Conservation (phyloP, 805 yeast species). For the Hanseniaspora singularis region DNA sequence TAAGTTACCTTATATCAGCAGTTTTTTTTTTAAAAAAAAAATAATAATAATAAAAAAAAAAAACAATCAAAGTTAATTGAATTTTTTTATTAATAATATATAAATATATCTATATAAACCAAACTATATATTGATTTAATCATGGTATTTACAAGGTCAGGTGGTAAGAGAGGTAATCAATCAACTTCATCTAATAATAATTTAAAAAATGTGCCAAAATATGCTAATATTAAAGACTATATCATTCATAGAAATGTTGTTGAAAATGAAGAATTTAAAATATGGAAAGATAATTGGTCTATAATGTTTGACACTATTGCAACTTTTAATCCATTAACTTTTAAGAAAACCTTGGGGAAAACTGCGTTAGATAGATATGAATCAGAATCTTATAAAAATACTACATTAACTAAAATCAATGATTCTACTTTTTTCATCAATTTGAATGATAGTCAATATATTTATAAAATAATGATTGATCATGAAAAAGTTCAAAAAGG, state of each 20-base stretch:
- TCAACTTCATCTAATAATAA: conserved; percentile 4
- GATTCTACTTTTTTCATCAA: background rate
- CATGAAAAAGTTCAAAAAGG: background rate
- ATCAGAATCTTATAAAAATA: background rate
- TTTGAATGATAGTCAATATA: conserved; percentile 5
- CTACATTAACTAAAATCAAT: background rate
- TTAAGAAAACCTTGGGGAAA: background rate
- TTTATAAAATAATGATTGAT: conserved; percentile 2
- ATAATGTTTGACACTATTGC: conserved; percentile 2
- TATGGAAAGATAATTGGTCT: conserved; percentile 13
- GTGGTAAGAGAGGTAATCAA: conserved; percentile 3
- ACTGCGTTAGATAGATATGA: conserved; percentile 9
- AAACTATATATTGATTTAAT: background rate
- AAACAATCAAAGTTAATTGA: too few species aligned
- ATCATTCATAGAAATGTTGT: conserved; percentile 13
- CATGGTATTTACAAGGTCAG: conserved; percentile 15
- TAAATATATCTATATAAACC: too few species aligned
- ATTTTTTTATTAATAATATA: too few species aligned
- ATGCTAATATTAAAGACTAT: conserved; percentile 6
- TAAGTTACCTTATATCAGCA: too few species aligned
- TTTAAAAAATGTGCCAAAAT: conserved; percentile 10
- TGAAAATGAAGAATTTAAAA: conserved; percentile 13
- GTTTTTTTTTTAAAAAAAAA: too few species aligned
- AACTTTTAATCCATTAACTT: conserved; percentile 3
- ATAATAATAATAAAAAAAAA: too few species aligned